Conservation (phyloP, 1,284 basidiomycete genomes). For the Trametes sp. region DNA sequence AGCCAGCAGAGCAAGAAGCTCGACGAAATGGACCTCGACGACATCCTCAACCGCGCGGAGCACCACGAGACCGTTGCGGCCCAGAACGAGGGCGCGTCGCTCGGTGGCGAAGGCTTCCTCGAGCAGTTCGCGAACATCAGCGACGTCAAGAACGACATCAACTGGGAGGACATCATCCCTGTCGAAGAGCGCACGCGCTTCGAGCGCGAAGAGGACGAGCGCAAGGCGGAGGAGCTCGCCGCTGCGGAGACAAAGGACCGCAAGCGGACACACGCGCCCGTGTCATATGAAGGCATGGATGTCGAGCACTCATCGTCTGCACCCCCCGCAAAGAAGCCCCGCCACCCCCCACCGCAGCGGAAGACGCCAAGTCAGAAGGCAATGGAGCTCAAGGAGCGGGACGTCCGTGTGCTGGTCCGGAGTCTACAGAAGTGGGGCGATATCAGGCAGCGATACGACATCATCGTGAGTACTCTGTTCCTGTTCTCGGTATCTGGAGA, state of each 20-base stretch:
- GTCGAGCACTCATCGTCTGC: constrained; percentile 73
- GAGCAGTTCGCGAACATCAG: constrained; percentile 96
- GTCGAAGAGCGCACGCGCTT: constrained; percentile 89
- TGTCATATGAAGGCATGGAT: constrained; percentile 93
- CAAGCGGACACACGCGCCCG: constrained; percentile 86
- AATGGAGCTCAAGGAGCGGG: constrained; percentile 96
- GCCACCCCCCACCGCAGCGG: constrained; percentile 68
- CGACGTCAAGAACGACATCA: constrained; percentile 98
- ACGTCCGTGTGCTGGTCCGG: constrained; percentile 94
- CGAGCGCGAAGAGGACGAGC: constrained; percentile 84
- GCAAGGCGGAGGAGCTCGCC: constrained; percentile 71
- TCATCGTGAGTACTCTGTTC: constrained; percentile 75
- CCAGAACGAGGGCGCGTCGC: constrained; percentile 81
- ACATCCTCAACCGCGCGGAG: constrained; percentile 96
- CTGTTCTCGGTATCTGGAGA: background rate
- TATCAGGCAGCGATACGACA: constrained; percentile 92
- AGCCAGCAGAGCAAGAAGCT: constrained; percentile 93
- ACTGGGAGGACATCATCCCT: constrained; percentile 99
- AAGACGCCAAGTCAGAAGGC: constrained; percentile 92
- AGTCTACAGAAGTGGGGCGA: constrained; percentile 99
- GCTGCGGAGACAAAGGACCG: constrained; percentile 74
- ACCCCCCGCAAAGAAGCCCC: constrained; percentile 76
- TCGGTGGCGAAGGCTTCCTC: constrained; percentile 97
- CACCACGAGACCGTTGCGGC: constrained; percentile 94
- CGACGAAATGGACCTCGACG: constrained; percentile 99